Conservation (phyloP, 768 basidiomycete genomes). For the Psilocybe cubensis region DNA sequence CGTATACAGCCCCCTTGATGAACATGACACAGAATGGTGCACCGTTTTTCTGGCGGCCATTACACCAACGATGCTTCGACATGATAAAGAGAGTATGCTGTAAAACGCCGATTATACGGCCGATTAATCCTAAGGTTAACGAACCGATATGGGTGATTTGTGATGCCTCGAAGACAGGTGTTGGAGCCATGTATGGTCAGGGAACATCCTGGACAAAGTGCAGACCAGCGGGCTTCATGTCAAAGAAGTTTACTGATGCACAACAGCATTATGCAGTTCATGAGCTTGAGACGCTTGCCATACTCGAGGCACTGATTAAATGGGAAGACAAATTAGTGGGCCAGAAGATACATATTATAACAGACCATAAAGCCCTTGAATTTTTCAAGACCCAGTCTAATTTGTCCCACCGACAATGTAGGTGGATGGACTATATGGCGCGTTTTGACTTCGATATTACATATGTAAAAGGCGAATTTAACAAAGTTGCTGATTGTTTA, state of each 20-base stretch:
- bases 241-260: constrained; percentile 34
- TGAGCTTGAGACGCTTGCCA: constrained; percentile 39
- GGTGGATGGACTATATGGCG: constrained; percentile 17
- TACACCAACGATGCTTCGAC: constrained; percentile 34
- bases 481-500: constrained; percentile 17
- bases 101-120: constrained; percentile 20
- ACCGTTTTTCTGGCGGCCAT: constrained; percentile 27
- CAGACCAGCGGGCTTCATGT: constrained; percentile 37
- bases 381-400: constrained; percentile 32
- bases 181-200: constrained; percentile 31
- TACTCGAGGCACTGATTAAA: constrained; percentile 36
- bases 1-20: constrained; percentile 34
- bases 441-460: constrained; percentile 19
- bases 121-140: constrained; percentile 20
- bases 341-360: constrained; percentile 29
- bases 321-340: constrained; percentile 33
- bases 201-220: constrained; percentile 33
- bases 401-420: constrained; percentile 5
- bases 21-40: constrained; percentile 28
- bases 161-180: constrained; percentile 34
- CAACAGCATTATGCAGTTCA: constrained; percentile 23
- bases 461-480: constrained; percentile 11
- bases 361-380: constrained; percentile 35
- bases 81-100: constrained; percentile 32
- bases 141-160: constrained; percentile 32